Percentiles rank a stretch among this genome's conserved stretches.
Conservation (phyloP, 2,329 filamentous ascomycete species). For the Lizonia empirigonia region DNA sequence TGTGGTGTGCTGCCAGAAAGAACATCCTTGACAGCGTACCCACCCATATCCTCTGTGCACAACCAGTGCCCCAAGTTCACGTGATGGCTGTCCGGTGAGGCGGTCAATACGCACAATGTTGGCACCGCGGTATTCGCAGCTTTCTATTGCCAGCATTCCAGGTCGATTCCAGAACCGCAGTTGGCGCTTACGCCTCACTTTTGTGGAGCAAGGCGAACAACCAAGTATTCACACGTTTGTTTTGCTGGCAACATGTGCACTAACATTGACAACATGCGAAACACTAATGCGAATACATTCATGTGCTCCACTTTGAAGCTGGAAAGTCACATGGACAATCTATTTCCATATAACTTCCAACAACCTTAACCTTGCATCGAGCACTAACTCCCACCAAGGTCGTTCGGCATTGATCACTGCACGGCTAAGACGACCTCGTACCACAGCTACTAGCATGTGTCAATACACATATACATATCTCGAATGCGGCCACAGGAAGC, state of each 20-base stretch:
- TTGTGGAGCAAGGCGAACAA: conserved; percentile 18
- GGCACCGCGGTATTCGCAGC: conserved; percentile 13
- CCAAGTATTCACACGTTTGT: conserved; percentile 16
- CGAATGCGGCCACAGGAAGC: conserved; percentile 28
- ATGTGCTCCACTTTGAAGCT: conserved; percentile 9
- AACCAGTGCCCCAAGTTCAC: not conserved
- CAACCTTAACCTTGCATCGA: not conserved
- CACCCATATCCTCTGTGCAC: conserved; percentile 3
- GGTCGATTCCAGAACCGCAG: not conserved
- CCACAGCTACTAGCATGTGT: conserved; percentile 26
- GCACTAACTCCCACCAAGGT: not conserved
- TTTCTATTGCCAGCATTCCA: conserved; percentile 2
- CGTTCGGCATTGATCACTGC: not conserved
- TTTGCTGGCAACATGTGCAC: conserved; percentile 9
- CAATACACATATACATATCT: conserved; percentile 26
- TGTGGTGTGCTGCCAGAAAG: not conserved
- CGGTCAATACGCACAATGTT: conserved; percentile 12
- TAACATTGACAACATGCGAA: conserved; percentile 10
- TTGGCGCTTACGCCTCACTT: conserved; percentile 19
- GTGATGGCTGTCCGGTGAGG: not conserved
- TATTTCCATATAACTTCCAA: not conserved
- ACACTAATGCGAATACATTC: conserved; percentile 9
- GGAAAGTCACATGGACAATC: conserved; percentile 1
- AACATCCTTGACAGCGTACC: not conserved
- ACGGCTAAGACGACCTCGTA: not conserved